These are phyloP conservation scores for Tilletia walkeri DNA, from an alignment of 1,284 basidiomycete species.

Conservation along the genomic window DNA sequence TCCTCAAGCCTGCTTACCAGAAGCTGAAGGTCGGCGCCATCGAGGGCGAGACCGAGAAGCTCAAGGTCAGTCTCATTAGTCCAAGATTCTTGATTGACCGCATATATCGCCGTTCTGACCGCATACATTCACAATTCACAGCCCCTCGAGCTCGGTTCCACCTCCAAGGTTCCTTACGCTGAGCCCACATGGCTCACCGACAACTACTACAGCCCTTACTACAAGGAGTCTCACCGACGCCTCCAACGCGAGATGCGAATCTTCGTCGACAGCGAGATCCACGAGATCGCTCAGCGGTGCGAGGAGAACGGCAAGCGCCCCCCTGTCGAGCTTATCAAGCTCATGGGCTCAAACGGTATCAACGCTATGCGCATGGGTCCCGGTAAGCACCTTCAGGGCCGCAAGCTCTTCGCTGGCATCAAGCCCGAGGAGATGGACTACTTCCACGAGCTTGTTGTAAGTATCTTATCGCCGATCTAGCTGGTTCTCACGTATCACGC, in stretches of 20 bases:
- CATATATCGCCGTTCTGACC: too few species aligned
- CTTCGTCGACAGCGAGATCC: slow-evolving; percentile 40
- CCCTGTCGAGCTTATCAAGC: slow-evolving; percentile 52
- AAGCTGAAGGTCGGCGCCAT: slow-evolving; percentile 49
- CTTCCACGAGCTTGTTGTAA: slow-evolving; percentile 71
- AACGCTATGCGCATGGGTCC: slow-evolving; percentile 87
- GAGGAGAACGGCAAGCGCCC: slow-evolving; percentile 53
- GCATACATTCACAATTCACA: not conserved
- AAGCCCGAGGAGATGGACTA: slow-evolving; percentile 84
- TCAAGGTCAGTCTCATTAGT: slow-evolving; percentile 28
- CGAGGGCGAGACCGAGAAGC: slow-evolving; percentile 47
- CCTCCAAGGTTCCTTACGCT: slow-evolving; percentile 54
- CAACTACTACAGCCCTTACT: slow-evolving; percentile 55
- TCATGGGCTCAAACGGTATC: slow-evolving; percentile 58
- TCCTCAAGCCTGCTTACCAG: slow-evolving; percentile 44
- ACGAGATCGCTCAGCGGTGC: slow-evolving; percentile 41
- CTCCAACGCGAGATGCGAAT: slow-evolving; percentile 56
- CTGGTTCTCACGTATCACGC: not conserved
- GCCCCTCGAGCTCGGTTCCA: slow-evolving; percentile 40
- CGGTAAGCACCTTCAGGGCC: slow-evolving; percentile 74
- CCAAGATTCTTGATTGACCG: not conserved
- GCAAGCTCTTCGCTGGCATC: slow-evolving; percentile 76
- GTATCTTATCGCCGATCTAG: not conserved
- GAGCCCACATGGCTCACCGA: slow-evolving; percentile 48
- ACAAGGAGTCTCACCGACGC: slow-evolving; percentile 56